Base-by-base conservation (phyloP, 2,329 filamentous ascomycete genomes). In the Penicillium sp. region DNA sequence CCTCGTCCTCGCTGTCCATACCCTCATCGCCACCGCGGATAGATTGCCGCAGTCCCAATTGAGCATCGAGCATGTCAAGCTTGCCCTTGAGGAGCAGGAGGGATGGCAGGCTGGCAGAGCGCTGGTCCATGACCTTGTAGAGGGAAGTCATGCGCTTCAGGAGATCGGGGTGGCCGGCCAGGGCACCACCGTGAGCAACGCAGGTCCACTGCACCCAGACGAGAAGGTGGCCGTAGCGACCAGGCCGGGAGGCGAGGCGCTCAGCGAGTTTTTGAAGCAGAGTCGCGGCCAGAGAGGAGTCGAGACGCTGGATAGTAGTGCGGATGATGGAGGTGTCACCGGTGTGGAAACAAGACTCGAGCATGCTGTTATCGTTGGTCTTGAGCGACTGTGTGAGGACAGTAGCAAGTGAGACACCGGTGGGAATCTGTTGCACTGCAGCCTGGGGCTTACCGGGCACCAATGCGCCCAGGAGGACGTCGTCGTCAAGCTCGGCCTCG, bases 171-270 rank as follows among this genome's bases (percentile, higher is more conserved):
- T 96, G 91, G 33, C 89, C 89, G 12, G 93, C 91, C 50, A 99
- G 82, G 53, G 93, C 93, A 63, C 93, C 94, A 64, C 94, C 94
- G 71, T 99, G 94, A 1, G 90, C 88, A 35, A 97, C 86, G 54
- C 97, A 84, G 1, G 91, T 93, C 91, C 92, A 96, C 76, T 97
- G 93, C 43, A 97, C 89, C 93, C 94, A 99, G 17, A 89, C 86
- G 83, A 97, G 93, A 33, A 99, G 84, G 70, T 88, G 90, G 51
- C 93, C 92, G 15, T 94, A 93, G 54, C 94, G 86, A 4, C 93
- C 94, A 1, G 94, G 94, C 44, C 91, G 86, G 64, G 89, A 86
- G 76, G 96, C 89, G 72, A 99, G 85, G 58, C 93, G 85, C 66
- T 96, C 89, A 9, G 94, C 91, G 51, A 99, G 84, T 74, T 91